Conservation (phyloP, 768 basidiomycete species). For the Tylopilus sp. region DNA sequence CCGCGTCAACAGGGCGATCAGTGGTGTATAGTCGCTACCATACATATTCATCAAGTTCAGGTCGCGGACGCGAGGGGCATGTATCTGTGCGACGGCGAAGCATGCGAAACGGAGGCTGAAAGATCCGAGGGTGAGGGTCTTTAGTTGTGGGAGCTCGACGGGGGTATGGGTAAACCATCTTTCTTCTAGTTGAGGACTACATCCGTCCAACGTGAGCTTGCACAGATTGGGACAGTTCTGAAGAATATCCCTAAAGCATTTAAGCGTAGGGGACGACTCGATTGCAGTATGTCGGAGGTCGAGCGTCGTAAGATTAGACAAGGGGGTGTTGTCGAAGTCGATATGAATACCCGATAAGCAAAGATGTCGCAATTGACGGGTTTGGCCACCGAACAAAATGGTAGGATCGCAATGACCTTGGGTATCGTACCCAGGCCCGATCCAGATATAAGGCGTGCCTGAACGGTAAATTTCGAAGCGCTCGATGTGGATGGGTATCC, state of each 20-base stretch:
- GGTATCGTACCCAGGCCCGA: constrained; percentile 40
- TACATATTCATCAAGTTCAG: constrained; percentile 54
- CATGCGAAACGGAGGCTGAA: constrained; percentile 46
- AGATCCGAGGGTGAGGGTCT: constrained; percentile 54
- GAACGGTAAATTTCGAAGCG: constrained; percentile 64
- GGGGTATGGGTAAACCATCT: constrained; percentile 34
- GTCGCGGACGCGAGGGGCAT: constrained; percentile 55
- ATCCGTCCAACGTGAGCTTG: constrained; percentile 60
- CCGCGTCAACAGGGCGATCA: constrained; percentile 45
- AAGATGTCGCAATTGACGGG: constrained; percentile 47
- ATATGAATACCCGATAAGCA: constrained; percentile 58
- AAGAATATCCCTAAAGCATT: constrained; percentile 53
- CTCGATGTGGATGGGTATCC: constrained; percentile 45
- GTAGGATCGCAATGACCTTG: constrained; percentile 31
- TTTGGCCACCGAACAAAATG: constrained; percentile 49
- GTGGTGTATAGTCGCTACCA: constrained; percentile 47
- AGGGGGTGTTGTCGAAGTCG: constrained; percentile 49
- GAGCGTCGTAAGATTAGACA: constrained; percentile 57
- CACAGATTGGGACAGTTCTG: constrained; percentile 43
- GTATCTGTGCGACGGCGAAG: constrained; percentile 46
- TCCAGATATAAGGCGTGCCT: constrained; percentile 44
- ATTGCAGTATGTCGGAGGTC: constrained; percentile 63
- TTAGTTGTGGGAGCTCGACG: constrained; percentile 47
- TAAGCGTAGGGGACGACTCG: constrained; percentile 45
- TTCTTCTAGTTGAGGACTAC: constrained; percentile 44